Conservation (phyloP, 148 eudicot genomes). For the Camellia sinensis region DNA sequence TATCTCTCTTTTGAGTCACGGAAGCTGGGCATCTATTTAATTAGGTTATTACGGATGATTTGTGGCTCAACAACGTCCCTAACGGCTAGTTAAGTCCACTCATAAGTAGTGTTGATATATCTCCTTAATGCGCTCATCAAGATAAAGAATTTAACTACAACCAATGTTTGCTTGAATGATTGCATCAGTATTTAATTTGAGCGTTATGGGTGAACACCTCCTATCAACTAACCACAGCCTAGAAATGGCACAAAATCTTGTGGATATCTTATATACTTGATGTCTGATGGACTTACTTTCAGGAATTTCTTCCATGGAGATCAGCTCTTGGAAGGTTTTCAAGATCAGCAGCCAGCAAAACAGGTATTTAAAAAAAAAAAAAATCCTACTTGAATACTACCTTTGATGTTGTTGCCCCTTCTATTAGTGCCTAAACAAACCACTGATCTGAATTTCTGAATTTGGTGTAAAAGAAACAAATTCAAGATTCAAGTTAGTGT, state of each 20-base stretch:
- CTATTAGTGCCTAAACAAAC: not conserved
- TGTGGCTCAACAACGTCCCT: not conserved
- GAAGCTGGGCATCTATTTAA: not conserved
- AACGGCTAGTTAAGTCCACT: not conserved
- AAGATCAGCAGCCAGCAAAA: not conserved
- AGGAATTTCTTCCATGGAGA: conserved; percentile 14
- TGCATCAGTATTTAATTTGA: not conserved
- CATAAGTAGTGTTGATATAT: not conserved
- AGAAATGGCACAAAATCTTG: not conserved
- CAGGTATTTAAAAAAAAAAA: not conserved
- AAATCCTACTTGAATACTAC: not conserved
- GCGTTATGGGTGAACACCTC: not conserved
- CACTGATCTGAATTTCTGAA: not conserved
- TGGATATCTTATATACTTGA: not conserved
- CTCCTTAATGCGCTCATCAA: not conserved
- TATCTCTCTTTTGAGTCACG: not conserved
- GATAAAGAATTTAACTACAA: not conserved
- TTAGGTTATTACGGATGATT: not conserved
- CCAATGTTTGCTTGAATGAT: not conserved
- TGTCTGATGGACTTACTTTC: not conserved
- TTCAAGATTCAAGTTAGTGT: conserved; percentile 2
- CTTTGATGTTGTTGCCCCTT: not conserved
- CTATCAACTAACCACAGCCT: not conserved
- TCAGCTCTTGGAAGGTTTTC: conserved; percentile 1
- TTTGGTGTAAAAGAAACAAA: not conserved